phyloP scores from a whole-genome alignment of 2,329 filamentous ascomycete species.

The Calcarisporium arbuscula region DNA sequence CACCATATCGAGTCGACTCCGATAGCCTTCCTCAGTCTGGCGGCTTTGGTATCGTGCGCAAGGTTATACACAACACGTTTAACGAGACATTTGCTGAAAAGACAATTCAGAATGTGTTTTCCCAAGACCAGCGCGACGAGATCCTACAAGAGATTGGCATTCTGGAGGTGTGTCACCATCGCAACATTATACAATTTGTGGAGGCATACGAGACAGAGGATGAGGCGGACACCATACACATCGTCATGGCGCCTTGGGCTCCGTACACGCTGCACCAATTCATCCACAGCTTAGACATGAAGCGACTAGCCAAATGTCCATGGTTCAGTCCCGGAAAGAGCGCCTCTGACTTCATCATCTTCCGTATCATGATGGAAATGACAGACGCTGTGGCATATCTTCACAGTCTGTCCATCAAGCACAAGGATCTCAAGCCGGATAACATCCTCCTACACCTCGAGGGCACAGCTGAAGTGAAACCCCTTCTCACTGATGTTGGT shows the following conservation, averaged over 20 bases:
- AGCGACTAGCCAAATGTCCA: background rate
- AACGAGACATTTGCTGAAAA: too few species aligned
- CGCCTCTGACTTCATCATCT: background rate
- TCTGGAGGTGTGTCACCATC: slow-evolving; percentile 2
- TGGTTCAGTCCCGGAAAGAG: background rate
- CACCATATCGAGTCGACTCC: too few species aligned
- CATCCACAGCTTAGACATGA: background rate
- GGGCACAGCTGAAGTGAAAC: background rate
- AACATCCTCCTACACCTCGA: slow-evolving; percentile 3
- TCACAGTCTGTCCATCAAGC: slow-evolving; percentile 1
- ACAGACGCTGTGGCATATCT: slow-evolving; percentile 1
- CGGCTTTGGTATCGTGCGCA: too few species aligned
- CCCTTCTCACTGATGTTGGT: slow-evolving; percentile 3
- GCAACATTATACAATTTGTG: slow-evolving; percentile 1
- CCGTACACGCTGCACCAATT: slow-evolving; percentile 1
- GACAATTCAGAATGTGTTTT: too few species aligned
- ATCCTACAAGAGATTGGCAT: slow-evolving; percentile 1
- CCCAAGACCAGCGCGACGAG: too few species aligned
- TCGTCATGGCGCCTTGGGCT: slow-evolving; percentile 4
- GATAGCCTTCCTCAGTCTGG: too few species aligned
- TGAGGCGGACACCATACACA: background rate
- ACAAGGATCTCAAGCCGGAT: slow-evolving; percentile 5
- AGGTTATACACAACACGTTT: too few species aligned
- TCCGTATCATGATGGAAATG: slow-evolving; percentile 1
- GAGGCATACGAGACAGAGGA: slow-evolving; percentile 3